Conservation (phyloP, 1,139 yeast genomes). For the Protomyces inouyei region DNA sequence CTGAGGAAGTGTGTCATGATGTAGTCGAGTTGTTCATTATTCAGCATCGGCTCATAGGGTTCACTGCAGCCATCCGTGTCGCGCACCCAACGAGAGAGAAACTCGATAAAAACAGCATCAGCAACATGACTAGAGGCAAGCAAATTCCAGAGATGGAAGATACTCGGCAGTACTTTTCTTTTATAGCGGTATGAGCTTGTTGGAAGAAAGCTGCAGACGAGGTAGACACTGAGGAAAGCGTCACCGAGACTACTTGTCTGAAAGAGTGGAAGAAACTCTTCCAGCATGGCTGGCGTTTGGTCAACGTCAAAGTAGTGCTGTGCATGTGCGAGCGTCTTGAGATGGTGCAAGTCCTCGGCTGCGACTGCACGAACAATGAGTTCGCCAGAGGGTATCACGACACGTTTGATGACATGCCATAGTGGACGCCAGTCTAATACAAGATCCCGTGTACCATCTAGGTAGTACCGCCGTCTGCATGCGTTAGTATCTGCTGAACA, state of each 20-base stretch:
- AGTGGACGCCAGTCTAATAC: constrained; percentile 37
- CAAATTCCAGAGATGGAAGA: constrained; percentile 71
- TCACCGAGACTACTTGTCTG: constrained; percentile 57
- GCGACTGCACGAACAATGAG: constrained; percentile 27
- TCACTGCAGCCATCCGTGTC: constrained; percentile 41
- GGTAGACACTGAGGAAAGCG: constrained; percentile 52
- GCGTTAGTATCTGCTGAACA: constrained; percentile 49
- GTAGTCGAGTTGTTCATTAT: constrained; percentile 55
- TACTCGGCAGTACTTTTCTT: constrained; percentile 53
- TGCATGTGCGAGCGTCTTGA: constrained; percentile 38
- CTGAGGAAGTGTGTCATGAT: constrained; percentile 49
- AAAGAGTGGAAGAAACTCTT: constrained; percentile 49
- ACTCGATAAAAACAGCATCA: constrained; percentile 62
- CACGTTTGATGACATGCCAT: constrained; percentile 28
- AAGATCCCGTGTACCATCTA: constrained; percentile 39
- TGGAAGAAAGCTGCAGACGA: constrained; percentile 38
- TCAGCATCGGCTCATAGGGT: constrained; percentile 57
- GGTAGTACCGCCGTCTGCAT: constrained; percentile 38
- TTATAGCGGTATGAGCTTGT: constrained; percentile 33
- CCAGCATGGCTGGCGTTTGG: constrained; percentile 42
- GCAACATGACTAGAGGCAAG: constrained; percentile 54
- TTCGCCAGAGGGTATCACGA: constrained; percentile 30
- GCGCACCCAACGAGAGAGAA: constrained; percentile 60
- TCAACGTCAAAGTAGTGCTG: constrained; percentile 45
- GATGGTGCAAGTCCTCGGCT: constrained; percentile 22